Conservation (phyloP, 2,329 filamentous ascomycete genomes). For the Cladosporium phlei region DNA sequence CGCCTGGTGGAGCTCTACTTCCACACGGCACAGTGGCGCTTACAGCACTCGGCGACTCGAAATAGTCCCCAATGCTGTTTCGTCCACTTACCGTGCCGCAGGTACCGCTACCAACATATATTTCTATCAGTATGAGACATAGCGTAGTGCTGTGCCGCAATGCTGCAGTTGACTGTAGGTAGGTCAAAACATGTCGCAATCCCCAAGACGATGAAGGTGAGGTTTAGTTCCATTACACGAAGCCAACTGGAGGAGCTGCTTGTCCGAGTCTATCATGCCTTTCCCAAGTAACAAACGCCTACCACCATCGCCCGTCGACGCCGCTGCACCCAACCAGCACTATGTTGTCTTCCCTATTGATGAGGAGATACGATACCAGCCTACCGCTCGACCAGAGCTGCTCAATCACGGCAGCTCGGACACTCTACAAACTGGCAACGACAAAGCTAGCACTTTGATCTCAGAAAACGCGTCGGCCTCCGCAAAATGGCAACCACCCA, state of each 20-base stretch:
- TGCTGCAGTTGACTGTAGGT: neutral
- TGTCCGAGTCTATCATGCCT: too few species aligned
- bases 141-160: neutral
- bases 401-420: too few species aligned
- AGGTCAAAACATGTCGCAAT: neutral
- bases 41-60: neutral
- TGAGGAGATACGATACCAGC: too few species aligned
- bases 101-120: conserved; percentile 5
- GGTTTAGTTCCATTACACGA: too few species aligned
- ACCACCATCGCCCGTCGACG: neutral
- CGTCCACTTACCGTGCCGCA: neutral
- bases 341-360: neutral
- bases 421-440: neutral
- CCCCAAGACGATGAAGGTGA: neutral
- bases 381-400: too few species aligned
- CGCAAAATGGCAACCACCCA: neutral
- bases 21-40: conserved; percentile 6
- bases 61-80: neutral
- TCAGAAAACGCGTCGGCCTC: neutral
- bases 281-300: neutral
- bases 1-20: neutral
- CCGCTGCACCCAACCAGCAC: neutral
- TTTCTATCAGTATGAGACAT: neutral
- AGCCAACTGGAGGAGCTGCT: too few species aligned
- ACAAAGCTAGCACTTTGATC: neutral